Evolutionary conservation across 2,329 filamentous ascomycete species (phyloP), one percentile per base, ranked within the genome.

Genomic region (Tolypocladium ophioglossoides): DNA sequence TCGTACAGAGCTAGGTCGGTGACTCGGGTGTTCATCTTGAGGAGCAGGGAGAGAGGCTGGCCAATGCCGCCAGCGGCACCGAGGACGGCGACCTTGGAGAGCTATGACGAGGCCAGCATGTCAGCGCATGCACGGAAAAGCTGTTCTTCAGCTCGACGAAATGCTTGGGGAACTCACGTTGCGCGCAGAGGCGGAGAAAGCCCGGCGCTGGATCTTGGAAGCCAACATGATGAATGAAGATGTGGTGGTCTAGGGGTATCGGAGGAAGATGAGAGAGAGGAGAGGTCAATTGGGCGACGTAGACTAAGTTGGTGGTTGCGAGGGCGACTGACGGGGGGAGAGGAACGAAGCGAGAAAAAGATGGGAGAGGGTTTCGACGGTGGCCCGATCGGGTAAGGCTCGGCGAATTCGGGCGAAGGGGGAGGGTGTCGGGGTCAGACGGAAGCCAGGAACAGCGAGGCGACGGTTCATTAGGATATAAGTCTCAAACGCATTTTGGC

Each of bases 11-110:
- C 89, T 68, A 99, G 89, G 74, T 96, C 86, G 68, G 83, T 87
- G 66, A 97, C 92, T 70, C 89, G 84, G 66, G 91, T 90, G 86
- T 96, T 97, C 72, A 96, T 86, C 90, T 99, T 99, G 75, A 99
- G 84, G 70, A 99, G 86, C 64, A 99, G 87, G 56, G 94, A 99
- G 68, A 99, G 81, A 69, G 94, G 94, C 76, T 99, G 94, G 74
- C 94, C 94, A 78, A 99, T 99, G 76, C 94, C 94, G 78, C 94
- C 94, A 69, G 87, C 87, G 65, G 94, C 94, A 80, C 94, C 94
- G 73, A 97, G 89, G 65, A 99, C 91, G 70, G 91, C 85, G 68
- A 99, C 94, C 84, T 97, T 97, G 77, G 91, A 95, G 70, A 91
- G 84, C 94, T 99, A 63, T 47, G 59, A 22, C 47, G 48, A 63